A percentile compares a stretch with the other conserved stretches of the same genome.
Evolutionary conservation across 371 early-diverging fungal species (phyloP).

Genomic region (Lichtheimia hyalospora): DNA sequence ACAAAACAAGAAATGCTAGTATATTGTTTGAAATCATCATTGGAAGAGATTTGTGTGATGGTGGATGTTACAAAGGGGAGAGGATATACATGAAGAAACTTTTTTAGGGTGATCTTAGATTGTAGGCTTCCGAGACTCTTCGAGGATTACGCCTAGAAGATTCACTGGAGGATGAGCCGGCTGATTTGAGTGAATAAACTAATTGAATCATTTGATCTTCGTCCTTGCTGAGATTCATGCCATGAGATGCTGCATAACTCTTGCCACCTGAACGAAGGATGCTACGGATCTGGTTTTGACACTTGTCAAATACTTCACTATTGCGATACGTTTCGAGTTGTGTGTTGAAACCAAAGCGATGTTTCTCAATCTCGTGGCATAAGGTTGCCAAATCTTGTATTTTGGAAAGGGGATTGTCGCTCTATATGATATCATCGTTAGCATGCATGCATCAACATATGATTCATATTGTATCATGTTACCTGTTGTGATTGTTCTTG

Average conservation of each 20-base stretch:
- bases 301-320: slow-evolving; percentile 49
- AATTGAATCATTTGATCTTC: slow-evolving; percentile 59
- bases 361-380: slow-evolving; percentile 47
- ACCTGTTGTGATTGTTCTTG: background rate
- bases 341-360: slow-evolving; percentile 30
- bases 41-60: too few species aligned
- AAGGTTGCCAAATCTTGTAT: slow-evolving; percentile 38
- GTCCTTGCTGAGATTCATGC: slow-evolving; percentile 36
- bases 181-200: slow-evolving; percentile 42
- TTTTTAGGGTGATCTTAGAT: slow-evolving; percentile 4
- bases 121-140: slow-evolving; percentile 7
- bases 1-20: too few species aligned
- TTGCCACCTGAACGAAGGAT: slow-evolving; percentile 40
- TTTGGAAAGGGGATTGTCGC: background rate
- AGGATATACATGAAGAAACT: too few species aligned
- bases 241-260: slow-evolving; percentile 48
- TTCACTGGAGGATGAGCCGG: slow-evolving; percentile 8
- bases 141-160: slow-evolving; percentile 3
- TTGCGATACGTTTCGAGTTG: slow-evolving; percentile 25
- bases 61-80: too few species aligned
- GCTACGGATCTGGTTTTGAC: slow-evolving; percentile 49
- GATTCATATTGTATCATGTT: background rate
- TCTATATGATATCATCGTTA: background rate
- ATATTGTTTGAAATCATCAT: too few species aligned
- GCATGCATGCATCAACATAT: background rate